Percentiles rank a stretch among this genome's conserved stretches.
These are phyloP conservation scores for Beauveria pseudobassiana DNA, from an alignment of 2,329 filamentous ascomycete species.

Conservation along the genomic window DNA sequence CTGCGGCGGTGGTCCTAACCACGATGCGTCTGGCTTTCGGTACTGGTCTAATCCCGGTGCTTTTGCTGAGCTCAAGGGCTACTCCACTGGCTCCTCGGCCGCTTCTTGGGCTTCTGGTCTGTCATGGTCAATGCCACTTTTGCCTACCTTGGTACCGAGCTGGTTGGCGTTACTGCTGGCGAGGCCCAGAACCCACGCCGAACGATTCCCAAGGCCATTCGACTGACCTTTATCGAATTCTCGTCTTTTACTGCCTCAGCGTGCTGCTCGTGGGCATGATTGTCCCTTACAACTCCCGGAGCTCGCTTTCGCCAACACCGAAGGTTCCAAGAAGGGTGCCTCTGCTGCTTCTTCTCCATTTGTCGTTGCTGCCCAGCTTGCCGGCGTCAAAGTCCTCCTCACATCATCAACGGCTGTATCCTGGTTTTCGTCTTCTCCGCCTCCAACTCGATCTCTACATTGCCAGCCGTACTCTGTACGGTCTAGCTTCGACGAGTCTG, in stretches of 20 bases:
- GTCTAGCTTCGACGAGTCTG: conserved; percentile 63
- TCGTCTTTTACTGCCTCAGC: conserved; percentile 70
- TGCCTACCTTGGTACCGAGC: conserved; percentile 69
- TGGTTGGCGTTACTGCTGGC: conserved; percentile 71
- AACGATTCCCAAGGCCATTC: conserved; percentile 70
- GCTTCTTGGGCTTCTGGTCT: conserved; percentile 59
- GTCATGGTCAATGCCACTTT: conserved; percentile 72
- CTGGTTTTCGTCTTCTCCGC: conserved; percentile 70
- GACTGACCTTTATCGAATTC: conserved; percentile 71
- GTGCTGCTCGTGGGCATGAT: conserved; percentile 71
- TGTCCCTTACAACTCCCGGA: conserved; percentile 61
- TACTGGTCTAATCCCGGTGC: conserved; percentile 57
- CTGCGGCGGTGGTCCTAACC: conserved; percentile 56
- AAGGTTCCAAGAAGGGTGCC: conserved; percentile 21
- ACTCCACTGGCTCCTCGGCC: conserved; percentile 28
- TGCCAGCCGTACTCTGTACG: conserved; percentile 64
- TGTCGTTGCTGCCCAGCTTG: conserved; percentile 62
- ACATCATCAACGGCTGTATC: conserved; percentile 68
- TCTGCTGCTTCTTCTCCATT: conserved; percentile 62
- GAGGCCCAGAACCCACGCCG: conserved; percentile 73
- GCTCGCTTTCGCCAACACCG: conserved; percentile 50
- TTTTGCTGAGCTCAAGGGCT: conserved; percentile 23
- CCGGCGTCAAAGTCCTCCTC: conserved; percentile 54
- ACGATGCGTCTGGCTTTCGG: conserved; percentile 55
- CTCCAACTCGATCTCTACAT: conserved; percentile 71